phyloP scores from a whole-genome alignment of 805 yeast species.

The Yarrowia bubula region DNA sequence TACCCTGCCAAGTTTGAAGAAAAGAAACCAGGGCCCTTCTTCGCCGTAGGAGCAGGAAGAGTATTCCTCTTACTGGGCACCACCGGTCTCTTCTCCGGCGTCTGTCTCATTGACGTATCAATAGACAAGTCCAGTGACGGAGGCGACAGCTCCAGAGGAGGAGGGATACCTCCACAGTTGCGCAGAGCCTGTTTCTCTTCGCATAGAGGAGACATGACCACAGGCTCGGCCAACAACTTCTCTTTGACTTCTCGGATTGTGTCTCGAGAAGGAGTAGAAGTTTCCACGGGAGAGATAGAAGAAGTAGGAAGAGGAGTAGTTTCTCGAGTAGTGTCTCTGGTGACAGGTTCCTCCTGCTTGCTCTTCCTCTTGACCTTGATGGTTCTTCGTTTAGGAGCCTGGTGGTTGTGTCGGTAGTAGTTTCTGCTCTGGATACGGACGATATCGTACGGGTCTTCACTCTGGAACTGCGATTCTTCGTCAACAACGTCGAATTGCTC shows the following conservation, averaged over 20 bases:
- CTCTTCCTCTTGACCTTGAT: slow-evolving; percentile 36
- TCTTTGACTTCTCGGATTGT: slow-evolving; percentile 19
- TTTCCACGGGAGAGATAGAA: background rate
- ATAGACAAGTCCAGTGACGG: background rate
- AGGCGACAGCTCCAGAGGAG: slow-evolving; percentile 12
- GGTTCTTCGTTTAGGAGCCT: slow-evolving; percentile 47
- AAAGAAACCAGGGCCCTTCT: slow-evolving; percentile 18
- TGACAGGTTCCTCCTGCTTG: background rate
- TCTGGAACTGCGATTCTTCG: slow-evolving; percentile 38
- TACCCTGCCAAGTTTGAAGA: slow-evolving; percentile 13
- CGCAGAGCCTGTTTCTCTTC: background rate
- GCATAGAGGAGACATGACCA: background rate
- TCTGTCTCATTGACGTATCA: slow-evolving; percentile 1
- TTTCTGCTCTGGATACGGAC: slow-evolving; percentile 37
- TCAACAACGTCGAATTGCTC: slow-evolving; percentile 35
- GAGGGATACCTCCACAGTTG: background rate
- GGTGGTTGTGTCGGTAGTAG: slow-evolving; percentile 36
- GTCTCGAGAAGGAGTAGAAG: background rate
- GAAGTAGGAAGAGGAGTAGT: background rate
- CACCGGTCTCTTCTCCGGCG: background rate
- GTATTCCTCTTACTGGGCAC: background rate
- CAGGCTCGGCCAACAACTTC: background rate
- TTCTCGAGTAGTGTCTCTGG: background rate
- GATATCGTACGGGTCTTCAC: slow-evolving; percentile 39
- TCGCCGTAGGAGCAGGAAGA: background rate